Evolutionary conservation across 805 yeast genomes (phyloP).

Genomic region (Wickerhamomyces xylosicus): DNA sequence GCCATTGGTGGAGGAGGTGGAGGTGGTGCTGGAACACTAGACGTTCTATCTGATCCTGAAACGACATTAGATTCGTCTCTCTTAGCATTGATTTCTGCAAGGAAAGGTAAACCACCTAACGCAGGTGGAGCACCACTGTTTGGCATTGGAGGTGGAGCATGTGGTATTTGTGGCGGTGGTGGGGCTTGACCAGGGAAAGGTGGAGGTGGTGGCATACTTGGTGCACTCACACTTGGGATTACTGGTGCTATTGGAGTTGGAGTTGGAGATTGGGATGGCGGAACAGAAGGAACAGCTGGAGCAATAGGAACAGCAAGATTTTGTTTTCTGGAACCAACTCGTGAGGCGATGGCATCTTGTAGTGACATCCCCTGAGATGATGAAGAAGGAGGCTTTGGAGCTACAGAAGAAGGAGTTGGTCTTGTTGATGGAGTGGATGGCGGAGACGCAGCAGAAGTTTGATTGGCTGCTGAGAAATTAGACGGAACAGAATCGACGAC

Average conservation of each 20-base stretch:
- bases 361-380: slow-evolving; percentile 3
- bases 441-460: slow-evolving; percentile 5
- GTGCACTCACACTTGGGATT: slow-evolving; percentile 8
- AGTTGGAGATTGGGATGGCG: slow-evolving; percentile 24
- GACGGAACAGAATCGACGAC: slow-evolving; percentile 32
- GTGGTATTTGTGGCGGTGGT: slow-evolving; percentile 13
- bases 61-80: slow-evolving; percentile 35
- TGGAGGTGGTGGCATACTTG: slow-evolving; percentile 6
- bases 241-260: slow-evolving; percentile 23
- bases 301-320: neutral
- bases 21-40: slow-evolving; percentile 17
- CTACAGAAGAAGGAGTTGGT: slow-evolving; percentile 16
- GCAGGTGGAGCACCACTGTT: slow-evolving; percentile 23
- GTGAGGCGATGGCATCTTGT: neutral
- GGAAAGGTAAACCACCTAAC: slow-evolving; percentile 32
- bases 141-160: slow-evolving; percentile 22
- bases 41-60: slow-evolving; percentile 10
- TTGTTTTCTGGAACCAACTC: neutral
- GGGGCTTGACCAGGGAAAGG: slow-evolving; percentile 11
- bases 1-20: slow-evolving; percentile 13
- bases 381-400: slow-evolving; percentile 13
- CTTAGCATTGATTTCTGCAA: slow-evolving; percentile 37
- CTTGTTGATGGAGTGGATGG: slow-evolving; percentile 19
- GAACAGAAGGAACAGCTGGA: neutral
- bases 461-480: slow-evolving; percentile 15